Conservation (phyloP, 148 eudicot species). For the Silene uniflora region DNA sequence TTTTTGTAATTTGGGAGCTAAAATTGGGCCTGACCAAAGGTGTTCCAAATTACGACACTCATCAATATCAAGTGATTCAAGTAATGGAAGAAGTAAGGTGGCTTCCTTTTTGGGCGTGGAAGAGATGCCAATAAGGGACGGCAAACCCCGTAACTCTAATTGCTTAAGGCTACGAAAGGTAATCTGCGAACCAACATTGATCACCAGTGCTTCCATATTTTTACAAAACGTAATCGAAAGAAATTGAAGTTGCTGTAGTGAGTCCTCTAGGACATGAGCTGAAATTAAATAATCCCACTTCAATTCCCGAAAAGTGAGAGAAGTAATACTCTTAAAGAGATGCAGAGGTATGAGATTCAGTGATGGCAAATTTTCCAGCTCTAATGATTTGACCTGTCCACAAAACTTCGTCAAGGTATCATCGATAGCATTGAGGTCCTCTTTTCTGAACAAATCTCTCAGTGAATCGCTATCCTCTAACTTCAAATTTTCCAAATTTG, state of each 20-base stretch:
- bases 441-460: no score
- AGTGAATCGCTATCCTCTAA: neutral
- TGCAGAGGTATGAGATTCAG: no score
- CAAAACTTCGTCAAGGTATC: neutral
- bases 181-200: neutral
- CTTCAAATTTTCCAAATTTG: neutral
- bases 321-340: neutral
- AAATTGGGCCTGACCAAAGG: neutral
- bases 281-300: neutral
- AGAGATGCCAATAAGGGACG: no score
- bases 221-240: no score
- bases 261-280: constrained; percentile 1
- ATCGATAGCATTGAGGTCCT: neutral
- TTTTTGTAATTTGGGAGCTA: neutral
- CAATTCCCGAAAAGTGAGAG: neutral
- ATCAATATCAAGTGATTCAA: no score
- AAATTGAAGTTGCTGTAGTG: neutral
- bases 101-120: no score
- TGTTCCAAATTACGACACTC: neutral
- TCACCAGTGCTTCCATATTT: neutral
- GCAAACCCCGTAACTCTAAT: neutral
- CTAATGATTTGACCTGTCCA: neutral
- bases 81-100: no score
- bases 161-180: neutral
- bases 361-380: neutral